A percentile compares a stretch with the other conserved stretches of the same genome.
Evolutionary conservation across 2,329 filamentous ascomycete species (phyloP).

Genomic region (Berkeleyomyces basicola): DNA sequence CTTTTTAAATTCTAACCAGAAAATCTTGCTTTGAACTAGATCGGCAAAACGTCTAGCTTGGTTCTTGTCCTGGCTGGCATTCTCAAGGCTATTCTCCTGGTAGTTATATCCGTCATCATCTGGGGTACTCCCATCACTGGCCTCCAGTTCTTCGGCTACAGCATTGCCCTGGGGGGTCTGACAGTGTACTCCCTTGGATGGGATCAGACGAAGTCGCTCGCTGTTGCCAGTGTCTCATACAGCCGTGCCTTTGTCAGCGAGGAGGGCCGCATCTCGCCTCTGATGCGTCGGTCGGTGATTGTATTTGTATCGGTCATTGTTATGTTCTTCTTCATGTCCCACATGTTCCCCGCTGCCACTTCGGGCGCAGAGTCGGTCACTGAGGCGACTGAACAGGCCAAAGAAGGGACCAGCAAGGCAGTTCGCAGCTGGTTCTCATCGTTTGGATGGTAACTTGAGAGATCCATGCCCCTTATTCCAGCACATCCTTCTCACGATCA

Average conservation of each 20-base stretch:
- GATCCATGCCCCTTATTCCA: not conserved
- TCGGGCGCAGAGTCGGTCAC: not conserved
- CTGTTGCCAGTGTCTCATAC: slow-evolving; percentile 12
- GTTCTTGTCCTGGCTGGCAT: slow-evolving; percentile 77
- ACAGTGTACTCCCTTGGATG: slow-evolving; percentile 32
- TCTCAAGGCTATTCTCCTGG: slow-evolving; percentile 74
- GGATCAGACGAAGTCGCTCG: slow-evolving; percentile 16
- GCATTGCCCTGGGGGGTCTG: slow-evolving; percentile 42
- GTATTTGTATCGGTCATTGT: slow-evolving; percentile 15
- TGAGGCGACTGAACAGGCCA: slow-evolving; percentile 5
- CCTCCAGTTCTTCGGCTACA: slow-evolving; percentile 64
- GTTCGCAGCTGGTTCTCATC: slow-evolving; percentile 12
- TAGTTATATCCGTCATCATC: slow-evolving; percentile 58
- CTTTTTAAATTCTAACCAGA: not conserved
- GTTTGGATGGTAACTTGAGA: slow-evolving; percentile 9
- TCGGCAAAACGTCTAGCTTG: slow-evolving; percentile 73
- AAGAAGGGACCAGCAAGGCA: slow-evolving; percentile 8
- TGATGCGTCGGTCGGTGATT: slow-evolving; percentile 16
- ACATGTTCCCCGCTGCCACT: slow-evolving; percentile 7
- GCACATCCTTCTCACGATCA: not conserved
- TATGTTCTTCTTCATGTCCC: slow-evolving; percentile 16
- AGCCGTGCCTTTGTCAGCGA: slow-evolving; percentile 15
- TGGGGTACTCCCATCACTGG: slow-evolving; percentile 56
- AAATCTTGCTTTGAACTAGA: slow-evolving; percentile 30
- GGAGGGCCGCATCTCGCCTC: slow-evolving; percentile 16